Evolutionary conservation across 257 asterid genomes (phyloP).

Genomic region (Solanum pinnatisectum): DNA sequence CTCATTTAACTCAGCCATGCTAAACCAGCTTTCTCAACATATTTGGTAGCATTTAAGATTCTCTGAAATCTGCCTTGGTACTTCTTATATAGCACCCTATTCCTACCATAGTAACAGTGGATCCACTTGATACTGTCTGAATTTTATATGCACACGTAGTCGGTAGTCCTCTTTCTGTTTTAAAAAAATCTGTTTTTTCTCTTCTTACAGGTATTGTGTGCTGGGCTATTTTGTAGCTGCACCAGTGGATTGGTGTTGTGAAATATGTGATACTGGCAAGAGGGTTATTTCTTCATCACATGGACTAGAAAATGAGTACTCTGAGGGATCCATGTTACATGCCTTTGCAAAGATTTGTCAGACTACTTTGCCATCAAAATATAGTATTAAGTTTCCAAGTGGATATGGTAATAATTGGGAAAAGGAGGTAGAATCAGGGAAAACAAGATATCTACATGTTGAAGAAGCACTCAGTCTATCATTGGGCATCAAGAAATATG

Average conservation of each 20-base stretch:
- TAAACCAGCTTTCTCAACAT: neutral
- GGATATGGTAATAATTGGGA: conserved; percentile 16
- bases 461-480: conserved; percentile 41
- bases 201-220: conserved; percentile 49
- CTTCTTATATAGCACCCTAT: no score
- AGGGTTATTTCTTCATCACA: conserved; percentile 1
- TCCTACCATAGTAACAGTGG: neutral
- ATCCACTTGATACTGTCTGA: neutral
- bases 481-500: conserved; percentile 9
- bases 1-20: neutral
- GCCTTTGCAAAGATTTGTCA: neutral
- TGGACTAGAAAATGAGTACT: conserved; percentile 3
- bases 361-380: neutral
- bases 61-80: no score
- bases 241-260: conserved; percentile 37
- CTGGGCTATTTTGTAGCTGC: neutral
- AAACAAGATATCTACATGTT: conserved; percentile 31
- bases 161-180: neutral
- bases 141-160: neutral
- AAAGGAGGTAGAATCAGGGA: conserved; percentile 34
- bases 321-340: neutral
- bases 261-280: conserved; percentile 20
- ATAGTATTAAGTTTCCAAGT: neutral
- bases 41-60: no score
- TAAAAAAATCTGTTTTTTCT: neutral